Percentiles rank a stretch among this genome's conserved stretches.
phyloP scores from a whole-genome alignment of 371 early-diverging fungal species.

The Mucor circinelloides region DNA sequence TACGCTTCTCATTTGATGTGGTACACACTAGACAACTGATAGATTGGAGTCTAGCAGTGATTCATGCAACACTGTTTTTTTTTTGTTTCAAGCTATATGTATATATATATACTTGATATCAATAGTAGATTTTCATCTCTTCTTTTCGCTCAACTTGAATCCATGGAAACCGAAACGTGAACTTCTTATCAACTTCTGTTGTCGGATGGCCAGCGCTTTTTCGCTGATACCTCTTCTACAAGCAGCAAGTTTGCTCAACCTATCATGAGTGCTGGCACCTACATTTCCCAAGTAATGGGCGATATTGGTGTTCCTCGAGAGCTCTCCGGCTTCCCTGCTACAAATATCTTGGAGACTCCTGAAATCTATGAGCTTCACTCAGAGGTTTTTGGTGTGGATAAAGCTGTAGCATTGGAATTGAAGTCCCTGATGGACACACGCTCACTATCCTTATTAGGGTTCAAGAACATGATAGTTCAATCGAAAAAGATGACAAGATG shows the following conservation, averaged over 20 bases:
- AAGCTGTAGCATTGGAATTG: conserved; percentile 28
- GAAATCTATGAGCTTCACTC: conserved; percentile 25
- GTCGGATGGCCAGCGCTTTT: background rate
- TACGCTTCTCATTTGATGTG: background rate
- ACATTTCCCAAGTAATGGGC: background rate
- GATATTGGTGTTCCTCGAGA: background rate
- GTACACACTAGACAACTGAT: background rate
- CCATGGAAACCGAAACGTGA: background rate
- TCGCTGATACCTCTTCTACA: background rate
- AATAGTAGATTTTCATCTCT: no score
- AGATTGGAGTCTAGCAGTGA: background rate
- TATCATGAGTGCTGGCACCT: background rate
- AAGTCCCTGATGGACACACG: conserved; percentile 25
- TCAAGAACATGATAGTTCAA: background rate
- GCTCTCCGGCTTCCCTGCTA: conserved; percentile 10
- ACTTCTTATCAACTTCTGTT: conserved; percentile 30
- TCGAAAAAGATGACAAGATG: background rate
- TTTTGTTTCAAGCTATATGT: background rate
- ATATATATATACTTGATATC: background rate
- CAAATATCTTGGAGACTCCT: conserved; percentile 27
- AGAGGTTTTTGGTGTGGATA: conserved; percentile 28
- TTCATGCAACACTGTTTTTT: background rate
- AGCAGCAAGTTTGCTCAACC: background rate
- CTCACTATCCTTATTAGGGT: conserved; percentile 23
- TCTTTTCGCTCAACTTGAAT: background rate